Evolutionary conservation across 495 filamentous ascomycete genomes (phyloP).

Genomic region (Penicillium lagena): DNA sequence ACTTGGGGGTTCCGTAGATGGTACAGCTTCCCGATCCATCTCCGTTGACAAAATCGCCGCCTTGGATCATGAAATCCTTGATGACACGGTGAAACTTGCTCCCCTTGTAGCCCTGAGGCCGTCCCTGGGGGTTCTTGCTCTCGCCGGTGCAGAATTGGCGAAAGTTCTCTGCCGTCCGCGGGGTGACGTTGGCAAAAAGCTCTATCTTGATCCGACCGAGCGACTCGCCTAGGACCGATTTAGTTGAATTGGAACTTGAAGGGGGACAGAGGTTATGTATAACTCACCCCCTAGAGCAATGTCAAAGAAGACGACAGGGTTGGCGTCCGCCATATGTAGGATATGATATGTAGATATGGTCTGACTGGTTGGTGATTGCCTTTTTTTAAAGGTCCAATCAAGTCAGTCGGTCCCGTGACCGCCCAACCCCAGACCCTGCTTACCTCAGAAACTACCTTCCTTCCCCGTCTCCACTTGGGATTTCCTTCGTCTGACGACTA

Average conservation of each 20-base stretch:
- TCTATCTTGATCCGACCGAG: constrained; percentile 92
- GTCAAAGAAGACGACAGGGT: constrained; percentile 87
- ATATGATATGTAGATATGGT: too few relatives aligned
- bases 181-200: constrained; percentile 78
- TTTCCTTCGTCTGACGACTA: too few relatives aligned
- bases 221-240: constrained; percentile 59
- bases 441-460: too few relatives aligned
- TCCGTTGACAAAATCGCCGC: constrained; percentile 92
- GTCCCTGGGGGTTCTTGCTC: constrained; percentile 70
- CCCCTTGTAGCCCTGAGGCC: constrained; percentile 88
- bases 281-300: constrained; percentile 78
- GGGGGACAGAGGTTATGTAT: not conserved
- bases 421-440: too few relatives aligned
- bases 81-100: constrained; percentile 96
- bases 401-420: too few relatives aligned
- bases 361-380: too few relatives aligned
- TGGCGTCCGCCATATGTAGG: constrained; percentile 9
- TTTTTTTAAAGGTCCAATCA: too few relatives aligned
- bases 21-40: constrained; percentile 84
- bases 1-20: constrained; percentile 80
- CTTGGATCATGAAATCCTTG: constrained; percentile 95
- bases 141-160: constrained; percentile 96
- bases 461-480: too few relatives aligned
- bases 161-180: constrained; percentile 93
- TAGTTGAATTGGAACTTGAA: not conserved